These are phyloP conservation scores for Teunomyces cretensis DNA, from an alignment of 805 yeast species.

Conservation along the genomic window DNA sequence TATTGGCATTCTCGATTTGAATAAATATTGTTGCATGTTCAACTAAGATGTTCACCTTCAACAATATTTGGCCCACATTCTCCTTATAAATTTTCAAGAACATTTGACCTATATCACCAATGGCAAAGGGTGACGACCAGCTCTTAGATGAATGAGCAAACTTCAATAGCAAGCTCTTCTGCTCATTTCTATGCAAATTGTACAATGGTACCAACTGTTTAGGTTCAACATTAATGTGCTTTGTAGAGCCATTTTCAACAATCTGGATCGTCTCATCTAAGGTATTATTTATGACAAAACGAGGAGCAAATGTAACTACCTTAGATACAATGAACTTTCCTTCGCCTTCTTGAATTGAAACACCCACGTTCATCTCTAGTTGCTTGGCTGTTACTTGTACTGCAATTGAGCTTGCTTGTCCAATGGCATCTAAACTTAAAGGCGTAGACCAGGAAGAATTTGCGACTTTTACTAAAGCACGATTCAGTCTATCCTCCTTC, in stretches of 20 bases:
- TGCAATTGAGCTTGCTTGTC: slow-evolving; percentile 63
- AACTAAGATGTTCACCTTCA: slow-evolving; percentile 71
- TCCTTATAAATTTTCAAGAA: slow-evolving; percentile 68
- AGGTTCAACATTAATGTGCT: slow-evolving; percentile 45
- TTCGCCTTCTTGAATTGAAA: slow-evolving; percentile 75
- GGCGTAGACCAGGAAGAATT: slow-evolving; percentile 74
- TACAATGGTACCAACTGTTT: slow-evolving; percentile 58
- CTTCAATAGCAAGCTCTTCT: slow-evolving; percentile 62
- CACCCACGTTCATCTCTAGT: slow-evolving; percentile 71
- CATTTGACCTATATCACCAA: slow-evolving; percentile 81
- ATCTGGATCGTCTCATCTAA: slow-evolving; percentile 56
- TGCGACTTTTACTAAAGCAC: slow-evolving; percentile 65
- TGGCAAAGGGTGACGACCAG: slow-evolving; percentile 88
- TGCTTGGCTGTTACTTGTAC: slow-evolving; percentile 49
- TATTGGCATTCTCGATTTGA: slow-evolving; percentile 67
- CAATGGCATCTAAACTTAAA: slow-evolving; percentile 85
- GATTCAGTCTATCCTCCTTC: slow-evolving; percentile 55
- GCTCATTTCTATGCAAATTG: slow-evolving; percentile 53
- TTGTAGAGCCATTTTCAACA: slow-evolving; percentile 67
- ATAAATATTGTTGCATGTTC: slow-evolving; percentile 83
- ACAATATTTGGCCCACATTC: slow-evolving; percentile 63
- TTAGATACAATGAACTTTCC: slow-evolving; percentile 79
- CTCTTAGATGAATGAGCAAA: slow-evolving; percentile 54
- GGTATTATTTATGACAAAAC: slow-evolving; percentile 72
- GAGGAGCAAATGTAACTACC: slow-evolving; percentile 76